phyloP scores from a whole-genome alignment of 139 green algal species.

The Micromonas commoda region DNA sequence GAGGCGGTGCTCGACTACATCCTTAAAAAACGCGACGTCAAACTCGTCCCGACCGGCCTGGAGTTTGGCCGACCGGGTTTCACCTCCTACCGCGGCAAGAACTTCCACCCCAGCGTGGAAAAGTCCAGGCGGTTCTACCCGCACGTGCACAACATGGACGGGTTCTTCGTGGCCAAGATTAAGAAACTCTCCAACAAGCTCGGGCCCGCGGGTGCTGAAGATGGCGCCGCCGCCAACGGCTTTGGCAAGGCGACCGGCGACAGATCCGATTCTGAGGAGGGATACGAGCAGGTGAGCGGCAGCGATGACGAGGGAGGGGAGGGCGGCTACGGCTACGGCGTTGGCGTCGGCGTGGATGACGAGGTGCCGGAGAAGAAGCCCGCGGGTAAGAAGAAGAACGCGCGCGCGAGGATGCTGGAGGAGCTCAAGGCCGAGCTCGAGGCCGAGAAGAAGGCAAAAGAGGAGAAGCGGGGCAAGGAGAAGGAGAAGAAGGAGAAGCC shows the following conservation, averaged over 20 bases:
- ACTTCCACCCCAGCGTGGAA: constrained; percentile 86
- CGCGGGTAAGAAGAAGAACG: constrained; percentile 28
- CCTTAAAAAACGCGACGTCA: constrained; percentile 91
- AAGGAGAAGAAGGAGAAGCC: constrained; percentile 12
- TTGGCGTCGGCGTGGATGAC: constrained; percentile 9
- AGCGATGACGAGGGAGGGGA: constrained; percentile 7
- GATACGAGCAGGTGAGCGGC: constrained; percentile 12
- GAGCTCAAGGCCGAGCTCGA: neutral
- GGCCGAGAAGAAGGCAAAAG: constrained; percentile 17
- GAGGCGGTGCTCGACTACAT: constrained; percentile 96
- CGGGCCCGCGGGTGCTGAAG: constrained; percentile 27
- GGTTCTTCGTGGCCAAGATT: constrained; percentile 99
- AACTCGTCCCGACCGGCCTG: constrained; percentile 75
- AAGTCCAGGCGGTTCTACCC: constrained; percentile 90
- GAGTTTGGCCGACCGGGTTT: constrained; percentile 89
- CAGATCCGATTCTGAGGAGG: constrained; percentile 29
- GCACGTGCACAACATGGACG: constrained; percentile 97
- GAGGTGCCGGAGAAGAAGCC: constrained; percentile 13
- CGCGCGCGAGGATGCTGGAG: constrained; percentile 17
- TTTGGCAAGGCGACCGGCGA: constrained; percentile 17
- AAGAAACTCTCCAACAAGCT: constrained; percentile 88
- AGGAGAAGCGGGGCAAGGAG: neutral
- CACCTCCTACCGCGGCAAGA: constrained; percentile 74
- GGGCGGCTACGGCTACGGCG: constrained; percentile 19
- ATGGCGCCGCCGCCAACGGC: constrained; percentile 14